Conservation (phyloP, 139 green algal genomes). For the Coelastrella sp. region DNA sequence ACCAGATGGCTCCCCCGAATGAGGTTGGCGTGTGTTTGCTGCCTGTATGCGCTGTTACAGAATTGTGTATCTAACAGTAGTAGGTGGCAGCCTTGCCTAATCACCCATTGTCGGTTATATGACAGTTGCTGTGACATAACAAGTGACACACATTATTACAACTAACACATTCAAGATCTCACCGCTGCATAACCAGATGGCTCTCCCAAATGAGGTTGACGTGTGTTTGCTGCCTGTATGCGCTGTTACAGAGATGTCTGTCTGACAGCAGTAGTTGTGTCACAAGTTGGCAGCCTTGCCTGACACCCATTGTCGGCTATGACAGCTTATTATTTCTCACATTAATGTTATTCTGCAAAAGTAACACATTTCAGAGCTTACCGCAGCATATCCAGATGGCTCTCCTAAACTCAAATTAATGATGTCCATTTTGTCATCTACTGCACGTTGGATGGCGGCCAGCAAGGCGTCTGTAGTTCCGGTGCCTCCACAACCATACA, state of each 20-base stretch:
- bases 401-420: constrained; percentile 37
- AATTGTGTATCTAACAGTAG: too few species aligned
- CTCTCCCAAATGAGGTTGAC: not conserved
- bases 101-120: not conserved
- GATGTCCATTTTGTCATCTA: constrained; percentile 44
- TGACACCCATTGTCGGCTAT: too few species aligned
- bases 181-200: too few species aligned
- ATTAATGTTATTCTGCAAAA: not conserved
- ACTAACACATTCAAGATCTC: not conserved
- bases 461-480: constrained; percentile 9
- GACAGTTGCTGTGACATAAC: too few species aligned
- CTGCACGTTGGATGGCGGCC: constrained; percentile 10
- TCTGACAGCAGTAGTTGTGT: too few species aligned
- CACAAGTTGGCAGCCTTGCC: too few species aligned
- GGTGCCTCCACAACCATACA: constrained; percentile 19
- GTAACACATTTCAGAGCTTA: not conserved
- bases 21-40: not conserved
- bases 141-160: too few species aligned
- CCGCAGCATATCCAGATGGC: constrained; percentile 16
- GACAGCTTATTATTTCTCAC: too few species aligned
- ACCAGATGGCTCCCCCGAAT: too few species aligned
- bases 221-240: not conserved
- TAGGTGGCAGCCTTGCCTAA: not conserved
- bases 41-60: not conserved
- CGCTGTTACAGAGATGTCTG: too few species aligned